A percentile compares a stretch with the other conserved stretches of the same genome.
Evolutionary conservation across 2,329 filamentous ascomycete species (phyloP).

Genomic region (Penicillium decumbens): DNA sequence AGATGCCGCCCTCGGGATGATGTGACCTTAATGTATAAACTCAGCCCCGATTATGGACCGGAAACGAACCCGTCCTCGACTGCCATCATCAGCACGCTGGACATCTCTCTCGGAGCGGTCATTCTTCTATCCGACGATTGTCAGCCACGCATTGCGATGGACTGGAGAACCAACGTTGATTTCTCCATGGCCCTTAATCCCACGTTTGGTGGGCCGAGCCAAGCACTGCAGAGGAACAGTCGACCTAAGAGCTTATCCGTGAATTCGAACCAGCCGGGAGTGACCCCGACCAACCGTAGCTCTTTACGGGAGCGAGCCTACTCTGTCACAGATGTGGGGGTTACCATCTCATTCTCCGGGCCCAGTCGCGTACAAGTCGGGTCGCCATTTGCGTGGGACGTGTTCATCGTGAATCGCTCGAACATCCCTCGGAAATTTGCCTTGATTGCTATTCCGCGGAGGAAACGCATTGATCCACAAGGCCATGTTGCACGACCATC

Average conservation of each 20-base stretch:
- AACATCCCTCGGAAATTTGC: constrained; percentile 51
- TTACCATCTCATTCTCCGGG: constrained; percentile 55
- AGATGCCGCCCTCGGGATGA: constrained; percentile 52
- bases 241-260: constrained; percentile 44
- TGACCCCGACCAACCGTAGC: constrained; percentile 26
- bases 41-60: constrained; percentile 39
- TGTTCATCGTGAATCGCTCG: constrained; percentile 59
- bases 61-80: constrained; percentile 37
- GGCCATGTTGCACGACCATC: constrained; percentile 45
- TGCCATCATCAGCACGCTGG: constrained; percentile 40
- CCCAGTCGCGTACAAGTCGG: constrained; percentile 49
- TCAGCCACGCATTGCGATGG: constrained; percentile 45
- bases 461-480: constrained; percentile 40
- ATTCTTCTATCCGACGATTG: constrained; percentile 41
- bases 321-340: constrained; percentile 41
- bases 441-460: constrained; percentile 50
- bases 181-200: constrained; percentile 47
- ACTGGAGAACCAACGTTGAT: constrained; percentile 48
- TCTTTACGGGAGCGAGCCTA: constrained; percentile 38
- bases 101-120: constrained; percentile 45
- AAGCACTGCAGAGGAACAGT: constrained; percentile 44
- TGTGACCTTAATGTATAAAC: constrained; percentile 54
- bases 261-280: constrained; percentile 19
- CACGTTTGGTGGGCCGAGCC: constrained; percentile 44
- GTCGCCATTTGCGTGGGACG: constrained; percentile 51